Evolutionary conservation across 768 basidiomycete genomes (phyloP).

Genomic region (Termitomyces sp.): DNA sequence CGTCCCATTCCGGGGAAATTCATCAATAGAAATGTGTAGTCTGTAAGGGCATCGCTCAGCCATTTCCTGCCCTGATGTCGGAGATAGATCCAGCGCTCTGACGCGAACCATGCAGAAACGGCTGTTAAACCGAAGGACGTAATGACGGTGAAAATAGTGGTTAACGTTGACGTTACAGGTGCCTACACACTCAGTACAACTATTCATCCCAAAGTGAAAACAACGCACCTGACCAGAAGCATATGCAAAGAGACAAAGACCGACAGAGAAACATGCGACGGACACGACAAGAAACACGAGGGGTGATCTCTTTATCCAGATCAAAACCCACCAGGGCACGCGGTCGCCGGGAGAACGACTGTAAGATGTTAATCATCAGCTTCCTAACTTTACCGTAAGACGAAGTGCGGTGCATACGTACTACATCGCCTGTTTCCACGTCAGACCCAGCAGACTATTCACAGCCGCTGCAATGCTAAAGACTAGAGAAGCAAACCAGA

Average conservation of each 20-base stretch:
- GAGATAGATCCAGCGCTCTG: conserved; percentile 60
- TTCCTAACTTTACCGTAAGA: conserved; percentile 1
- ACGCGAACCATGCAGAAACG: conserved; percentile 71
- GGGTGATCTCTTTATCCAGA: conserved; percentile 84
- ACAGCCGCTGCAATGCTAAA: conserved; percentile 77
- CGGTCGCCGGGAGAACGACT: conserved; percentile 73
- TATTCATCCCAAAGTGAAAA: background rate
- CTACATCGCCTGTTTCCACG: conserved; percentile 85
- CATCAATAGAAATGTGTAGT: conserved; percentile 33
- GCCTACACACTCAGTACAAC: conserved; percentile 31
- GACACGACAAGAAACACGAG: conserved; percentile 81
- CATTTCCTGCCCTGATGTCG: conserved; percentile 64
- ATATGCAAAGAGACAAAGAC: conserved; percentile 73
- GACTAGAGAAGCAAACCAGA: conserved; percentile 73
- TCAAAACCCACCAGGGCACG: conserved; percentile 79
- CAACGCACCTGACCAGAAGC: conserved; percentile 58
- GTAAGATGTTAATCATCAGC: conserved; percentile 5
- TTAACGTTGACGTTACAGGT: conserved; percentile 58
- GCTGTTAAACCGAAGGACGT: conserved; percentile 68
- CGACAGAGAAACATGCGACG: conserved; percentile 77
- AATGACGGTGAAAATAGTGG: conserved; percentile 71
- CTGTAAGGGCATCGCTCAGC: conserved; percentile 56
- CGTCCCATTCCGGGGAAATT: conserved; percentile 22
- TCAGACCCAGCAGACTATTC: conserved; percentile 69
- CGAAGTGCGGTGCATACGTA: conserved; percentile 29